These are phyloP conservation scores for Zhuliangozyma blackwelliae DNA, from an alignment of 1,139 yeast species.

Conservation along the genomic window DNA sequence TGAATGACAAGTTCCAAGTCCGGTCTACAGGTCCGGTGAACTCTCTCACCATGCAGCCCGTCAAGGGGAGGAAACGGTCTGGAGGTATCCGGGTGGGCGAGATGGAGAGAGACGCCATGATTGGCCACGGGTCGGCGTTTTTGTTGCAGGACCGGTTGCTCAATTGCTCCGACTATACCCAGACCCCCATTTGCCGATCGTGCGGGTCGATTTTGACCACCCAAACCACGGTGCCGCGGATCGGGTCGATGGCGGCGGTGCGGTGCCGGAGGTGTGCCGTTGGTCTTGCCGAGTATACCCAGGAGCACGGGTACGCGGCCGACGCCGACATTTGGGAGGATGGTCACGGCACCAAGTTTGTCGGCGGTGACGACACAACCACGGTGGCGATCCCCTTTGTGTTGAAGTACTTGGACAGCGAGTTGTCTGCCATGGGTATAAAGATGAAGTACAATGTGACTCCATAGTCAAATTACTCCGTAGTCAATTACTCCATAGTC, in stretches of 20 bases:
- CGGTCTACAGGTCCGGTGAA: constrained; percentile 98
- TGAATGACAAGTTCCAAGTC: constrained; percentile 98
- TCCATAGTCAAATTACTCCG: too few species aligned
- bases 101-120: constrained; percentile 98
- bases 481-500: too few species aligned
- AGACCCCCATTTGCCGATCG: constrained; percentile 80
- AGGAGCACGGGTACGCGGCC: constrained; percentile 45
- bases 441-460: constrained; percentile 81
- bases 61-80: constrained; percentile 96
- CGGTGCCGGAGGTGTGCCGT: constrained; percentile 92
- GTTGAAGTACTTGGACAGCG: constrained; percentile 90
- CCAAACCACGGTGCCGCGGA: constrained; percentile 85
- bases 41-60: constrained; percentile 98
- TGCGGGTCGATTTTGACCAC: constrained; percentile 93
- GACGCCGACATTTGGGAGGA: constrained; percentile 95
- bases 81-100: constrained; percentile 99
- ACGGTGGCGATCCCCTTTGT: constrained; percentile 97
- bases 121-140: constrained; percentile 99
- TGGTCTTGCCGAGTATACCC: constrained; percentile 44
- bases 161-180: constrained; percentile 95
- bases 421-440: constrained; percentile 97
- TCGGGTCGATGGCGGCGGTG: constrained; percentile 72
- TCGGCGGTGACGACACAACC: constrained; percentile 89
- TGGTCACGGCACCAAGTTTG: constrained; percentile 86
- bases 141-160: constrained; percentile 90